Conservation (phyloP, 805 yeast species). For the Zygotorulaspora danielsina region DNA sequence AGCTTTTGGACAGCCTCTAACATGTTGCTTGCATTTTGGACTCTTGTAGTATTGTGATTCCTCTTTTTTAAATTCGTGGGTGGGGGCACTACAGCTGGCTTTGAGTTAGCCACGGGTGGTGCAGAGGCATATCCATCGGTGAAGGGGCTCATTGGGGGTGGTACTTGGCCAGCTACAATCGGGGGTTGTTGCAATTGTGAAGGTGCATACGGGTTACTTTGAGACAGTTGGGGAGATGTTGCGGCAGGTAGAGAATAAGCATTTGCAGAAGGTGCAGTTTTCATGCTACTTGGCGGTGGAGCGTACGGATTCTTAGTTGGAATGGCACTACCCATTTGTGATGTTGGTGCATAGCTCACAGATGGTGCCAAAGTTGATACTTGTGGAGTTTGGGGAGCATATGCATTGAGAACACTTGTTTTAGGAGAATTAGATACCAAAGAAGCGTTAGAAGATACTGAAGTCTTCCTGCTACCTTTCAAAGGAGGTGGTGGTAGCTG, state of each 20-base stretch:
- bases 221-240: constrained; percentile 9
- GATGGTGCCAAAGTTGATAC: constrained; percentile 5
- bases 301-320: constrained; percentile 26
- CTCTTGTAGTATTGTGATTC: constrained; percentile 17
- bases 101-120: constrained; percentile 18
- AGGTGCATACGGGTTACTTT: constrained; percentile 40
- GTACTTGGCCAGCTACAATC: constrained; percentile 4
- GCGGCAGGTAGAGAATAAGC: constrained; percentile 37
- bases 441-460: constrained; percentile 17
- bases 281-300: constrained; percentile 17
- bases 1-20: constrained; percentile 21
- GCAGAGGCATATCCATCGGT: constrained; percentile 14
- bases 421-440: constrained; percentile 9
- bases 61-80: constrained; percentile 28
- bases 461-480: constrained; percentile 15
- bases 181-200: constrained; percentile 15
- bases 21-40: constrained; percentile 23
- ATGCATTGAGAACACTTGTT: constrained; percentile 15
- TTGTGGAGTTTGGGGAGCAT: constrained; percentile 13
- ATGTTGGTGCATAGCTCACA: constrained; percentile 11
- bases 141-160: constrained; percentile 15
- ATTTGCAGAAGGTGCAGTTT: constrained; percentile 15
- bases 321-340: constrained; percentile 11
- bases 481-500: constrained; percentile 25
- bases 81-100: constrained; percentile 36